phyloP scores from a whole-genome alignment of 2,329 filamentous ascomycete species.

The Aspergillus novoparasiticus region DNA sequence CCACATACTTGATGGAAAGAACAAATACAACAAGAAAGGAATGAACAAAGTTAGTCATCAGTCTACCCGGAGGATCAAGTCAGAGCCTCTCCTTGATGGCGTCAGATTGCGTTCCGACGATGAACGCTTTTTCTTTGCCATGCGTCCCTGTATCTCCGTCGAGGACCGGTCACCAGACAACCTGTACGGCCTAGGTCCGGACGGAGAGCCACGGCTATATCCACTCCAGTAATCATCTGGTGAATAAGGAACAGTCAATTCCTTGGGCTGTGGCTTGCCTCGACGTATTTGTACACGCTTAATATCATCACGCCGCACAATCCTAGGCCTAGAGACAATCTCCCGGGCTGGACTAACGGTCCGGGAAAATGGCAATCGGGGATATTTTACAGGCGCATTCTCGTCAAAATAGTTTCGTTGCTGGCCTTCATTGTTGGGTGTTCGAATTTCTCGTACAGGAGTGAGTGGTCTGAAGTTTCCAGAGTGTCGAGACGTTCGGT shows the following conservation, averaged over 20 bases:
- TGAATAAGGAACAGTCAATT: conserved; percentile 27
- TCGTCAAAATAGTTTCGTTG: conserved; percentile 8
- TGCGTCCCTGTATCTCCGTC: conserved; percentile 9
- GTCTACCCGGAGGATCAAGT: conserved; percentile 37
- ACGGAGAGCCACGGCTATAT: conserved; percentile 10
- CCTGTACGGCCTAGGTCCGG: conserved; percentile 5
- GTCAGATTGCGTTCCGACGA: conserved; percentile 33
- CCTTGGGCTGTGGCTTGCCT: conserved; percentile 30
- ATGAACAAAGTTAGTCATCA: conserved; percentile 11
- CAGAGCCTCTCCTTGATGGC: conserved; percentile 32
- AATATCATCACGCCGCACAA: conserved; percentile 35
- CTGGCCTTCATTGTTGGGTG: conserved; percentile 17
- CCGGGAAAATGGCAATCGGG: conserved; percentile 22
- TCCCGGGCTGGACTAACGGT: conserved; percentile 31
- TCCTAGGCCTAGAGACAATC: conserved; percentile 35
- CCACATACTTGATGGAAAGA: neutral
- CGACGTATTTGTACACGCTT: conserved; percentile 35
- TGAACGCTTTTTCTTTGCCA: conserved; percentile 26
- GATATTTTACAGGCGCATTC: conserved; percentile 20
- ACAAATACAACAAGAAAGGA: neutral
- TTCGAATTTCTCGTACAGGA: conserved; percentile 25
- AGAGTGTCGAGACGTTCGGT: conserved; percentile 23
- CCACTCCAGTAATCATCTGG: conserved; percentile 35
- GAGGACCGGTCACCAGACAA: conserved; percentile 11
- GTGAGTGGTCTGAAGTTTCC: conserved; percentile 23